A percentile compares a stretch with the other conserved stretches of the same genome.
These are phyloP conservation scores for Teratosphaeria viscida DNA, from an alignment of 2,329 filamentous ascomycete species.

Conservation along the genomic window DNA sequence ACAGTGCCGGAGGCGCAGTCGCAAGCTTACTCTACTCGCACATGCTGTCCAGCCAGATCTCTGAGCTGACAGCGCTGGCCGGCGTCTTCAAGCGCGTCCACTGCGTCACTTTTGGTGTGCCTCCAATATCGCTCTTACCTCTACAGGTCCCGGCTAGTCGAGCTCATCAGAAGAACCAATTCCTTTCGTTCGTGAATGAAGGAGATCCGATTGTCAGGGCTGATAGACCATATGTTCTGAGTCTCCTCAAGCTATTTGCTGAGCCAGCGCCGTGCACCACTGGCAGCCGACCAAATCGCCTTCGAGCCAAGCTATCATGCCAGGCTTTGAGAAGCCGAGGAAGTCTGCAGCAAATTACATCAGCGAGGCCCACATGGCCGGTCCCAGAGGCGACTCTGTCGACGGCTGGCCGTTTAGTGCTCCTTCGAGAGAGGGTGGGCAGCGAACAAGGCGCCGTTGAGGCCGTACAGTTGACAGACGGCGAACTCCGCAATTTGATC, in stretches of 20 bases:
- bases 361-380: constrained; percentile 41
- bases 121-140: constrained; percentile 63
- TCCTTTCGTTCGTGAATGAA: constrained; percentile 74
- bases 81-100: constrained; percentile 67
- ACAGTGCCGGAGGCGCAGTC: constrained; percentile 77
- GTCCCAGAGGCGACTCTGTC: constrained; percentile 58
- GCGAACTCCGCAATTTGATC: constrained; percentile 56
- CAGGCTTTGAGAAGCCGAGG: constrained; percentile 1
- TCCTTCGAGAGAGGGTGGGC: constrained; percentile 43
- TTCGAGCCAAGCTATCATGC: constrained; percentile 8
- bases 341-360: neutral
- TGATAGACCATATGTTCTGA: constrained; percentile 62
- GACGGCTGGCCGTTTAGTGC: constrained; percentile 58
- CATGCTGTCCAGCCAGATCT: constrained; percentile 58
- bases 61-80: constrained; percentile 60
- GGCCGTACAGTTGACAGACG: constrained; percentile 58
- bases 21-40: constrained; percentile 71
- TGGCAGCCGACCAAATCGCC: neutral
- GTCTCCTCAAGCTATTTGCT: constrained; percentile 60
- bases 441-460: constrained; percentile 46
- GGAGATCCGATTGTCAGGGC: constrained; percentile 71
- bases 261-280: constrained; percentile 30
- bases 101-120: constrained; percentile 74
- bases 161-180: constrained; percentile 49
- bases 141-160: constrained; percentile 45